Evolutionary conservation across 306 rosid species (phyloP).

Genomic region (Spatholobus suberectus): DNA sequence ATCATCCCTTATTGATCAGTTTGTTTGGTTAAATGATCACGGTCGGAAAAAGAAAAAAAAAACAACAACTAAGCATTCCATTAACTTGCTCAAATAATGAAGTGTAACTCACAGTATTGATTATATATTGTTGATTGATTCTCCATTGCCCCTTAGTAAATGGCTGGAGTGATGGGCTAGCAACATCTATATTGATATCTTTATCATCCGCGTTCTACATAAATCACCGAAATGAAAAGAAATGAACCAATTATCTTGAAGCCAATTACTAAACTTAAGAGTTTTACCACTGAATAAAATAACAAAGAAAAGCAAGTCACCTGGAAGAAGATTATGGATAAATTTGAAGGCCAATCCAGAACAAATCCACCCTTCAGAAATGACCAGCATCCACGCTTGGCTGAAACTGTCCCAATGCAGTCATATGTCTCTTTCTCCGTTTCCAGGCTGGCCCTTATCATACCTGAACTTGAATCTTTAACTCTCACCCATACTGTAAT

Average conservation of each 20-base stretch:
- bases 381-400: slow-evolving; percentile 89
- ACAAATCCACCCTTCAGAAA: slow-evolving; percentile 96
- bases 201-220: slow-evolving; percentile 56
- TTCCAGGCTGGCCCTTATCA: slow-evolving; percentile 65
- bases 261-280: background rate
- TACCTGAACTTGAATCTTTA: slow-evolving; percentile 54
- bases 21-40: background rate
- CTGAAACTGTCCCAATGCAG: slow-evolving; percentile 79
- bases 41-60: background rate
- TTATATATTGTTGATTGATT: slow-evolving; percentile 67
- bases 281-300: background rate
- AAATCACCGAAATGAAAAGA: background rate
- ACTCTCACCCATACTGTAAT: slow-evolving; percentile 75
- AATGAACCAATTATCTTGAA: background rate
- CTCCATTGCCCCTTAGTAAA: slow-evolving; percentile 77
- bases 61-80: background rate
- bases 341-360: slow-evolving; percentile 48
- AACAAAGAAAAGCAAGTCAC: slow-evolving; percentile 24
- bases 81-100: background rate
- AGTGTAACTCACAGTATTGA: slow-evolving; percentile 62
- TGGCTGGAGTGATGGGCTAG: slow-evolving; percentile 79
- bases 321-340: slow-evolving; percentile 64
- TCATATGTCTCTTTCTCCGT: slow-evolving; percentile 47
- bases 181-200: slow-evolving; percentile 50
- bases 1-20: background rate